Percentiles rank a stretch among this genome's conserved stretches.
phyloP scores from a whole-genome alignment of 2,329 filamentous ascomycete species.

The Rhinocladiella mackenziei region DNA sequence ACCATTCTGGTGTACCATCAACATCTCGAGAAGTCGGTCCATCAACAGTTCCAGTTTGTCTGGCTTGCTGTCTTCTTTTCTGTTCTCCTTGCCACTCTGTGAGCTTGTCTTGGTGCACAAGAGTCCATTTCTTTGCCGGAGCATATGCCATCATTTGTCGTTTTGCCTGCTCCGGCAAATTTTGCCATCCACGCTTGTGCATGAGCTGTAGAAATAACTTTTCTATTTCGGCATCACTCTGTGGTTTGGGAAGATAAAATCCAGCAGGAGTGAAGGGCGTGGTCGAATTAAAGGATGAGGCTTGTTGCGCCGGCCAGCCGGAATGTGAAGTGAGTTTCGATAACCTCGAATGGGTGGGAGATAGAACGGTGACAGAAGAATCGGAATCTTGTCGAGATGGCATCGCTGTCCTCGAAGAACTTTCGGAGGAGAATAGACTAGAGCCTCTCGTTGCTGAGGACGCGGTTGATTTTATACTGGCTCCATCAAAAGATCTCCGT shows the following conservation, averaged over 20 bases:
- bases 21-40: constrained; percentile 70
- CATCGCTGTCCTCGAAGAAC: constrained; percentile 42
- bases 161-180: constrained; percentile 87
- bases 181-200: constrained; percentile 97
- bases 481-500: constrained; percentile 60
- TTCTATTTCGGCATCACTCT: constrained; percentile 79
- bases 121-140: constrained; percentile 91
- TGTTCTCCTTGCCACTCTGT: constrained; percentile 93
- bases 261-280: constrained; percentile 51
- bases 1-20: constrained; percentile 96
- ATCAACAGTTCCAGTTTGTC: constrained; percentile 64
- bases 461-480: constrained; percentile 59
- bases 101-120: constrained; percentile 90
- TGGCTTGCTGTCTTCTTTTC: constrained; percentile 73
- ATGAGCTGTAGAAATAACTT: constrained; percentile 89
- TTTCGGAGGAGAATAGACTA: constrained; percentile 55
- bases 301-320: constrained; percentile 40
- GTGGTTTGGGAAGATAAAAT: constrained; percentile 66
- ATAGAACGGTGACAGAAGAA: constrained; percentile 34
- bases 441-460: constrained; percentile 57
- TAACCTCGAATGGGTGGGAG: constrained; percentile 40
- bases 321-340: constrained; percentile 41
- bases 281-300: constrained; percentile 47
- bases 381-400: constrained; percentile 26
- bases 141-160: constrained; percentile 96